Conservation (phyloP, 352 stramenopile species). For the Phytopythium ostracodes region DNA sequence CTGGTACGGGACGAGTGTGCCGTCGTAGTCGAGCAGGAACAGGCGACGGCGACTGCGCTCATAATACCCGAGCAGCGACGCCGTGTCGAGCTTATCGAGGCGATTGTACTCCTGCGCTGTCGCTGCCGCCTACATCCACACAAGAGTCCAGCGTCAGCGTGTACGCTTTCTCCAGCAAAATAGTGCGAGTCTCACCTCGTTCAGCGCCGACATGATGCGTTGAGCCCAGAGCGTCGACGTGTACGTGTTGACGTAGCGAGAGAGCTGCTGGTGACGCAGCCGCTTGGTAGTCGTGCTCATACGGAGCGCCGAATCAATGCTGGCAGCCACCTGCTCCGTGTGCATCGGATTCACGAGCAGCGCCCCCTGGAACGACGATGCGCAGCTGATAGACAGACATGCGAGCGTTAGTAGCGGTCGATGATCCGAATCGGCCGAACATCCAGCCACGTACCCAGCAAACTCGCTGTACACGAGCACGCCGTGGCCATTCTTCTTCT, state of each 20-base stretch:
- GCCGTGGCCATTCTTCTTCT: constrained; percentile 77
- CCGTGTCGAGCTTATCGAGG: constrained; percentile 82
- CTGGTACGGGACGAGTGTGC: constrained; percentile 77
- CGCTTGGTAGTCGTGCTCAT: constrained; percentile 87
- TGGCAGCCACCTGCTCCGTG: constrained; percentile 83
- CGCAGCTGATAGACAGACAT: constrained; percentile 31
- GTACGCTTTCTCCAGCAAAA: neutral
- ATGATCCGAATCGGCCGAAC: constrained; percentile 11
- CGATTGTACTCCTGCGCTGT: constrained; percentile 83
- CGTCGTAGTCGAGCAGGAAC: constrained; percentile 86
- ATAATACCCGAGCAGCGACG: constrained; percentile 79
- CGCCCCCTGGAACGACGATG: constrained; percentile 85
- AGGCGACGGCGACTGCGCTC: constrained; percentile 76
- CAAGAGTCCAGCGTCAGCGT: neutral
- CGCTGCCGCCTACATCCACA: constrained; percentile 34
- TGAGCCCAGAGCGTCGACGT: constrained; percentile 83
- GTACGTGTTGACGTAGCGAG: constrained; percentile 88
- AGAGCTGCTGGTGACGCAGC: constrained; percentile 83
- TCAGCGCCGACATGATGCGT: constrained; percentile 81
- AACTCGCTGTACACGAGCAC: constrained; percentile 91
- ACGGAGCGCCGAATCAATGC: constrained; percentile 76
- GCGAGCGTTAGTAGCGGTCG: constrained; percentile 14
- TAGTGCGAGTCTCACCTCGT: constrained; percentile 28
- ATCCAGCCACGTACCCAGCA: constrained; percentile 47
- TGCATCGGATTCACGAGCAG: constrained; percentile 89